Conservation (phyloP, 225 moss, liverwort and hornwort species). For the Climacium dendroides region DNA sequence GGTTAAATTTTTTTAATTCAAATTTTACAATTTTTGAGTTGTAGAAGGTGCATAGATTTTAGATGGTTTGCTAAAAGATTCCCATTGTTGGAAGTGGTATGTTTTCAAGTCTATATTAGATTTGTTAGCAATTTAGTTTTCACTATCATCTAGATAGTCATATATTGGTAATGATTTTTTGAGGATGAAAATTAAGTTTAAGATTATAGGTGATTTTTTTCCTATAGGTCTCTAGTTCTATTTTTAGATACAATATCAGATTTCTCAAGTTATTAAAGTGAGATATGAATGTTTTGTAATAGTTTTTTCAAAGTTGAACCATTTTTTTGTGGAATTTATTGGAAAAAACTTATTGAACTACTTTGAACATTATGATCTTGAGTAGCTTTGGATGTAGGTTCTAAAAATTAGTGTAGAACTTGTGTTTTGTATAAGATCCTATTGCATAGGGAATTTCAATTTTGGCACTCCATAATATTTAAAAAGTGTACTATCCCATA, state of each 20-base stretch:
- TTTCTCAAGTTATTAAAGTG: fast-evolving
- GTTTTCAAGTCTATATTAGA: background rate
- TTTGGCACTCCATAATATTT: background rate
- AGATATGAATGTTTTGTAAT: background rate
- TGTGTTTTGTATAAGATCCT: background rate
- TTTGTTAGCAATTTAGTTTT: background rate
- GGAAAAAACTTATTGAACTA: background rate
- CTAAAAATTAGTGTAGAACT: fast-evolving
- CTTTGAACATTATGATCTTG: background rate
- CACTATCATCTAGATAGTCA: background rate
- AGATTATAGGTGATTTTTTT: background rate
- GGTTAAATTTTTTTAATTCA: background rate
- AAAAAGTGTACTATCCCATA: background rate
- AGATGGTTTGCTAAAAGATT: background rate
- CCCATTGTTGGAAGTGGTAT: fast-evolving
- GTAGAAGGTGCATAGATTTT: background rate
- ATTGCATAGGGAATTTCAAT: background rate
- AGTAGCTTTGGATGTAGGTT: fast-evolving
- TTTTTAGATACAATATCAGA: background rate
- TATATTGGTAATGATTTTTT: background rate
- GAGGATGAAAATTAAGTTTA: background rate
- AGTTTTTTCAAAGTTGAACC: background rate
- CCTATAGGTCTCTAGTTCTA: background rate
- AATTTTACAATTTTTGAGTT: background rate
- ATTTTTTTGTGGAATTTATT: background rate